These are phyloP conservation scores for Forsythia suspensa DNA, from an alignment of 257 asterid species.

Conservation along the genomic window DNA sequence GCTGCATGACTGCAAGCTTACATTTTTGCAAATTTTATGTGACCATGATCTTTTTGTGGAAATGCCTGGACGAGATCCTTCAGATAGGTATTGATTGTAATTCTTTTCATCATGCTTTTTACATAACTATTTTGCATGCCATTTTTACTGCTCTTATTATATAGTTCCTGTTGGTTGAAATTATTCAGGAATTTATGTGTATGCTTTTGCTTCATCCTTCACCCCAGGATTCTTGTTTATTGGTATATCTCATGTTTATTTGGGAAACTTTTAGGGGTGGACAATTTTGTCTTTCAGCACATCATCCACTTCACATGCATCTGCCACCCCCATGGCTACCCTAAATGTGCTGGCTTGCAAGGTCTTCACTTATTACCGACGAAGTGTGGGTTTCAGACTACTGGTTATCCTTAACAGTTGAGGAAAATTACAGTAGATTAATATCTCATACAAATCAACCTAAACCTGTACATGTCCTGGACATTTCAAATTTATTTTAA, in stretches of 20 bases:
- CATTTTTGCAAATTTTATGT: conserved; percentile 89
- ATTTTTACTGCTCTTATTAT: conserved; percentile 12
- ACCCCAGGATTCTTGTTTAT: neutral
- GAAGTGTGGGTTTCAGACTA: neutral
- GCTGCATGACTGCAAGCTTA: conserved; percentile 98
- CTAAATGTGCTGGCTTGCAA: neutral
- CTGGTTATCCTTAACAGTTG: neutral
- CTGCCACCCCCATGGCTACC: neutral
- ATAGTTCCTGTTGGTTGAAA: conserved; percentile 1
- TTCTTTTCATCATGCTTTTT: conserved; percentile 8
- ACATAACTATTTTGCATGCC: conserved; percentile 18
- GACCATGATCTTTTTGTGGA: conserved; percentile 99
- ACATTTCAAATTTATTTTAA: conserved; percentile 10
- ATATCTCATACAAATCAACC: neutral
- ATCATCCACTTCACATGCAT: neutral
- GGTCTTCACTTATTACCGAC: neutral
- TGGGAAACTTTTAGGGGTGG: neutral
- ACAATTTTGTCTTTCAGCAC: neutral
- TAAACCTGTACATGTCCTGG: neutral
- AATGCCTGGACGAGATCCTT: conserved; percentile 99
- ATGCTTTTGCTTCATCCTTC: neutral
- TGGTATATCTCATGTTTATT: neutral
- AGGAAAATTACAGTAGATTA: neutral
- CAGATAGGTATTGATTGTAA: conserved; percentile 71
- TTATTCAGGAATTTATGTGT: neutral